Percentiles rank a stretch among this genome's conserved stretches.
phyloP scores from a whole-genome alignment of 129 eudicot species.

The Tanacetum coccineum region DNA sequence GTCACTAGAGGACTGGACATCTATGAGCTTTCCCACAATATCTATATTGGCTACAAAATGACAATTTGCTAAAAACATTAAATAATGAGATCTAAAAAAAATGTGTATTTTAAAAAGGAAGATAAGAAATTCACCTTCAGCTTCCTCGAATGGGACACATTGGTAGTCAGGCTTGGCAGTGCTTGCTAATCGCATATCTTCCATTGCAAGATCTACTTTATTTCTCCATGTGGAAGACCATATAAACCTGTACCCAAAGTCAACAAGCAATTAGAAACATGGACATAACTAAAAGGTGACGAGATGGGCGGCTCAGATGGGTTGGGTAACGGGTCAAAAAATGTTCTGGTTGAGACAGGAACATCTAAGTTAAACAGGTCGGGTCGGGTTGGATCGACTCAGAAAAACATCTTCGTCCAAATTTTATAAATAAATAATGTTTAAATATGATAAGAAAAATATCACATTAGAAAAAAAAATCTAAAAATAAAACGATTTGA shows the following conservation, averaged over 20 bases:
- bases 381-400: not conserved
- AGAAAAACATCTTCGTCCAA: not conserved
- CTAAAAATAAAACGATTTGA: not conserved
- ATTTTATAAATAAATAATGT: not conserved
- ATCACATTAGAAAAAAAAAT: not conserved
- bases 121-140: slow-evolving; percentile 32
- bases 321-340: too few species aligned
- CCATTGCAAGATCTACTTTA: slow-evolving; percentile 37
- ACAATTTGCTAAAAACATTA: slow-evolving; percentile 1
- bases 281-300: not conserved
- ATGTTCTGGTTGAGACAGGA: too few species aligned
- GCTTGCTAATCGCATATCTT: slow-evolving; percentile 20
- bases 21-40: slow-evolving; percentile 28
- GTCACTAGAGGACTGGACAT: slow-evolving; percentile 34
- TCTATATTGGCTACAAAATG: slow-evolving; percentile 34
- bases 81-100: not conserved
- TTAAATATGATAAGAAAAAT: not conserved
- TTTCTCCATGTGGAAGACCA: slow-evolving; percentile 65
- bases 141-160: slow-evolving; percentile 23
- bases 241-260: slow-evolving; percentile 35
- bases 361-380: not conserved
- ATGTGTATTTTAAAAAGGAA: not conserved
- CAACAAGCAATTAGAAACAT: slow-evolving; percentile 2
- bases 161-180: slow-evolving; percentile 21
- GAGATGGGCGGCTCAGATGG: not conserved